These are phyloP conservation scores for Scleromitrula shiraiana DNA, from an alignment of 2,329 filamentous ascomycete genomes.

Conservation along the genomic window DNA sequence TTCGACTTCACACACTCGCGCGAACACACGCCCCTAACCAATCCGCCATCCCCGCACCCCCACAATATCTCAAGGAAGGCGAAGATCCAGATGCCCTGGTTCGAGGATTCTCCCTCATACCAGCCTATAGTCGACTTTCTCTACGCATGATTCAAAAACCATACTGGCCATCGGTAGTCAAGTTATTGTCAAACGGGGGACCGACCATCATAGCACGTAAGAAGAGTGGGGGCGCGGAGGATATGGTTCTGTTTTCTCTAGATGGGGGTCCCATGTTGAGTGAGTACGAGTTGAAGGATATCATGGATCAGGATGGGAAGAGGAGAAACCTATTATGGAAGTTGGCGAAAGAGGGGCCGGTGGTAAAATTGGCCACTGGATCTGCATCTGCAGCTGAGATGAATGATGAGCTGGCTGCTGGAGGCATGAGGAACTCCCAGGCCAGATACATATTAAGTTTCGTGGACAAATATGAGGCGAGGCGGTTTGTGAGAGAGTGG, in stretches of 20 bases:
- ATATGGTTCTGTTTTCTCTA: conserved; percentile 25
- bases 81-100: conserved; percentile 40
- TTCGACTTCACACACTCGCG: conserved; percentile 40
- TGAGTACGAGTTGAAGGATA: conserved; percentile 14
- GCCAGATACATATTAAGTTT: conserved; percentile 27
- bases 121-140: conserved; percentile 32
- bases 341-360: conserved; percentile 15
- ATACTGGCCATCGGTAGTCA: conserved; percentile 26
- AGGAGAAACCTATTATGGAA: conserved; percentile 29
- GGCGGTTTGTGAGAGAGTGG: conserved; percentile 44
- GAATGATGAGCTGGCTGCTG: neutral
- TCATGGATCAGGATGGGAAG: conserved; percentile 24
- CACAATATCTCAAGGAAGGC: conserved; percentile 36
- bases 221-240: conserved; percentile 16
- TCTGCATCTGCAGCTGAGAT: too few relatives aligned
- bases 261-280: conserved; percentile 16
- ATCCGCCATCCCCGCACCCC: conserved; percentile 31
- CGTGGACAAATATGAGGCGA: conserved; percentile 26
- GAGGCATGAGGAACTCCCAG: neutral
- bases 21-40: conserved; percentile 11
- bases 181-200: conserved; percentile 32
- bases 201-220: conserved; percentile 14
- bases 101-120: conserved; percentile 42
- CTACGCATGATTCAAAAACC: conserved; percentile 31
- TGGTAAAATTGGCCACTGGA: neutral